Base-by-base conservation (phyloP, 2,329 filamentous ascomycete genomes). In the Aurifilum marmelostoma region DNA sequence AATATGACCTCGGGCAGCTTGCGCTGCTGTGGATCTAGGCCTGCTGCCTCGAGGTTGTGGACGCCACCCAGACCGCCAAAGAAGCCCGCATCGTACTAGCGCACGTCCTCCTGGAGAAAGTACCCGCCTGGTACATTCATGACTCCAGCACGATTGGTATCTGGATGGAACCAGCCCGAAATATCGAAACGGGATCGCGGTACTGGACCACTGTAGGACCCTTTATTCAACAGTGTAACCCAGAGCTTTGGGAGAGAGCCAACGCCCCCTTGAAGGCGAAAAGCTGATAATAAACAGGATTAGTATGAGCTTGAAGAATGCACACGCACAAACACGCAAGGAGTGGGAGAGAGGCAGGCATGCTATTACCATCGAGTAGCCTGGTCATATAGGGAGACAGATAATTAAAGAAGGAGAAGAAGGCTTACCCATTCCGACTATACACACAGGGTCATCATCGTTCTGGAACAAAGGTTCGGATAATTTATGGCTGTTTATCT, bases 1-100 rank as follows among this genome's bases (percentile, higher is more conserved):
- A 79, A 81, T 11, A 76, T 74, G 0, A 74, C 75, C 68, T 82
- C 79, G 2, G 80, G 73, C n/a, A 78, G 58, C 18, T 76, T 70
- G 0, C 78, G 72, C 27, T 79, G 76, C 47, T 79, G 76, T 0
- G 77, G 77, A 43, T 80, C 78, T 67, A 81, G 43, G 2, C 43
- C 43, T 12, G 71, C 73, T 2, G 74, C 75, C 69, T 79, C 77
- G 1, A 71, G 68, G 39, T 74, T 72, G 32, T 71, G 73, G 54
- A 78, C 76, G n/a, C 43, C 43, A n/a, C 43, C 43, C 18, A 47
- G 43, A 9, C 43, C 43, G 1, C 73, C 73, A 60, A 79, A 79
- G 71, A 79, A 79, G 7, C 58, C 39, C 6, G 73, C 70, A 37
- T 79, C 77, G 37, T 75, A 75, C 7, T 54, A 41, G 1, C 73